Percentiles rank a stretch among this genome's conserved stretches.
phyloP scores from a whole-genome alignment of 495 filamentous ascomycete genomes.

The Delitschia confertaspora region DNA sequence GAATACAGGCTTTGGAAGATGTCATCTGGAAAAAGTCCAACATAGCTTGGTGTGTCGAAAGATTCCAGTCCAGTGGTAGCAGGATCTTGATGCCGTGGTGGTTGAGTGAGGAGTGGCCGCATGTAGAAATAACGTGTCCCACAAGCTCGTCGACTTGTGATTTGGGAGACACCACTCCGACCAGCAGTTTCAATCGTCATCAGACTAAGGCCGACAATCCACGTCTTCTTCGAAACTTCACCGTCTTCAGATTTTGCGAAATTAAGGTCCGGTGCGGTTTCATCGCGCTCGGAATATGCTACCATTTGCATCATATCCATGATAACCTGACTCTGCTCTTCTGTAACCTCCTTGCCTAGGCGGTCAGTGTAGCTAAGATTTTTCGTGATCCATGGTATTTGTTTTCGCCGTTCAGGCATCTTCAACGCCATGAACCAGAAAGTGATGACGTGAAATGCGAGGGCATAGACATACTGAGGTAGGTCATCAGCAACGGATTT shows the following conservation, averaged over 20 bases:
- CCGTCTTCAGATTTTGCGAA: conserved; percentile 56
- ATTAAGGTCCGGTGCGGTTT: conserved; percentile 56
- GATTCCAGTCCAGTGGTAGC: conserved; percentile 42
- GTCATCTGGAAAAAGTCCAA: conserved; percentile 67
- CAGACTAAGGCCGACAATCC: conserved; percentile 81
- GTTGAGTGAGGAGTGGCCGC: conserved; percentile 59
- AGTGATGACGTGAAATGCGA: conserved; percentile 90
- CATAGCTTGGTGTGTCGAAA: conserved; percentile 35
- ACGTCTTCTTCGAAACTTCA: conserved; percentile 62
- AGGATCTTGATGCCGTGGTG: conserved; percentile 57
- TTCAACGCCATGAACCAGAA: conserved; percentile 93
- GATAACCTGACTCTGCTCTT: conserved; percentile 88
- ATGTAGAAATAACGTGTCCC: conserved; percentile 71
- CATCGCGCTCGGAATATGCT: conserved; percentile 73
- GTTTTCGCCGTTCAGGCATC: conserved; percentile 68
- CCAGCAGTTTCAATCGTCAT: conserved; percentile 75
- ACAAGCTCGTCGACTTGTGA: conserved; percentile 76
- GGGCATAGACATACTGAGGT: conserved; percentile 81
- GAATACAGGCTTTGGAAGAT: conserved; percentile 73
- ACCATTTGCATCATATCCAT: conserved; percentile 94
- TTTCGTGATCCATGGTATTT: conserved; percentile 88
- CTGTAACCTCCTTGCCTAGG: conserved; percentile 62
- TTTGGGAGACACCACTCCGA: conserved; percentile 63
- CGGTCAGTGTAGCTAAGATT: conserved; percentile 67
- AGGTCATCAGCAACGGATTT: conserved; percentile 46